Evolutionary conservation across 208 protist genomes (phyloP).

Genomic region (Novymonas esmeraldas): DNA sequence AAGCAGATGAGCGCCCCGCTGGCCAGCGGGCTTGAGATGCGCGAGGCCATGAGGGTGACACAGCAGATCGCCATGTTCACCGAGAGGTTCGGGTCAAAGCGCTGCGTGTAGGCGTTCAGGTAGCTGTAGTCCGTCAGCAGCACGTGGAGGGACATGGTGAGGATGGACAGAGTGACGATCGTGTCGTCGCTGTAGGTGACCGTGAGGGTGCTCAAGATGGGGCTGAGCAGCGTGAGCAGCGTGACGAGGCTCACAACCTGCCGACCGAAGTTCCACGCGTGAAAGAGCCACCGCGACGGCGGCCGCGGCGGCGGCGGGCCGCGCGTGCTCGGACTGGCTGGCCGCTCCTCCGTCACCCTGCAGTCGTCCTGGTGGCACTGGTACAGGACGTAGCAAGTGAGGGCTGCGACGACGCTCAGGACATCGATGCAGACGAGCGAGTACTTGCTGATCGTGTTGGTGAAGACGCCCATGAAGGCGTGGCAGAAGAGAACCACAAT

Average conservation of each 20-base stretch:
- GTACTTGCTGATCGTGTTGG: conserved; percentile 34
- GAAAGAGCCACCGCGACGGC: conserved; percentile 33
- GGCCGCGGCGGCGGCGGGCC: conserved; percentile 12
- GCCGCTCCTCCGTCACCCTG: conserved; percentile 18
- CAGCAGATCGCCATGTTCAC: conserved; percentile 87
- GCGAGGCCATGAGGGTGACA: conserved; percentile 85
- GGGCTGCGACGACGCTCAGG: conserved; percentile 24
- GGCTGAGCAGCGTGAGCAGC: conserved; percentile 74
- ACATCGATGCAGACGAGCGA: conserved; percentile 69
- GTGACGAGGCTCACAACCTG: conserved; percentile 59
- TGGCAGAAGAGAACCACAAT: conserved; percentile 87
- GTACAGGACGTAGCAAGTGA: conserved; percentile 31
- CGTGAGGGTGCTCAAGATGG: conserved; percentile 84
- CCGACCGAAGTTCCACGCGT: conserved; percentile 52
- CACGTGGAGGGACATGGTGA: conserved; percentile 82
- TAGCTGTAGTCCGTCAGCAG: conserved; percentile 88
- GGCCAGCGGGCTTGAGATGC: conserved; percentile 64
- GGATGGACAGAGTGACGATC: conserved; percentile 83
- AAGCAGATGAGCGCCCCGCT: conserved; percentile 84
- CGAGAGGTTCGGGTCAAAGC: conserved; percentile 66
- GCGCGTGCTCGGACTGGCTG: conserved; percentile 22
- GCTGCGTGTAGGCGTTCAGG: conserved; percentile 72
- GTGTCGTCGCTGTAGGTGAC: conserved; percentile 89
- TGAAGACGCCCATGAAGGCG: conserved; percentile 65
- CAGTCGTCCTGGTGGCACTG: conserved; percentile 27